Evolutionary conservation across 2,329 filamentous ascomycete species (phyloP), one percentile per base, ranked within the genome.

Genomic region (Cercospora citrullina): DNA sequence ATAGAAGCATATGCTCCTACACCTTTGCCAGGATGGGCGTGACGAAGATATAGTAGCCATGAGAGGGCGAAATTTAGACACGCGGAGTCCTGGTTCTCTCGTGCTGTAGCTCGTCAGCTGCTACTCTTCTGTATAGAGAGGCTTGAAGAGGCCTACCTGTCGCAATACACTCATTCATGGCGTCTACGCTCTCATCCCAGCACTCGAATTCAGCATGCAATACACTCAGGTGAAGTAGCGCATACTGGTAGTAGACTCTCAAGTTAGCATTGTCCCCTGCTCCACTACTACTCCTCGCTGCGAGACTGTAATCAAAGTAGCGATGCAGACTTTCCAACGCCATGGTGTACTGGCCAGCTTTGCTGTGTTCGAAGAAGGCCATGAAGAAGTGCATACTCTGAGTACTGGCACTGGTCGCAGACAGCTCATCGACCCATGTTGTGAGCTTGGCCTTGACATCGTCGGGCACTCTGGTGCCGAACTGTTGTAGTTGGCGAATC

Each of bases 141-240:
- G 42, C n/a, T 26, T 18, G 21, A 8, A 33, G 4, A 30, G 28
- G 65, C 75, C 58, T 58, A 77, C 77, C 77, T n/a, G 93, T 96
- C 0, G 94, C 90, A 36, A 99, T 93, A 0, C 94, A 94, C 79
- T 98, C 95, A 53, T 96, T 89, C 89, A 99, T 97, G 12, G 94
- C 92, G 10, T 92, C 88, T n/a, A 98, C 87, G 5, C 94, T 94
- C 80, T 98, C 94, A 48, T 88, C 87, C 78, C 93, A 90, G 77
- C 92, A 97, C 58, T 94, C 94, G 82, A 98, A 98, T 78, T 98
- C 95, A 16, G 94, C 92, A 76, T 99, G 94, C 4, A 98, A 86
- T 36, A 97, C 92, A 3, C 94, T 94, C 67, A 97, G 86, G 76
- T 97, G 97, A 76, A 99, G 89, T 14, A 98, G 82, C 0, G 95